Conservation (phyloP, 202 grass and related monocot species). For the Hordeum pubiflorum region DNA sequence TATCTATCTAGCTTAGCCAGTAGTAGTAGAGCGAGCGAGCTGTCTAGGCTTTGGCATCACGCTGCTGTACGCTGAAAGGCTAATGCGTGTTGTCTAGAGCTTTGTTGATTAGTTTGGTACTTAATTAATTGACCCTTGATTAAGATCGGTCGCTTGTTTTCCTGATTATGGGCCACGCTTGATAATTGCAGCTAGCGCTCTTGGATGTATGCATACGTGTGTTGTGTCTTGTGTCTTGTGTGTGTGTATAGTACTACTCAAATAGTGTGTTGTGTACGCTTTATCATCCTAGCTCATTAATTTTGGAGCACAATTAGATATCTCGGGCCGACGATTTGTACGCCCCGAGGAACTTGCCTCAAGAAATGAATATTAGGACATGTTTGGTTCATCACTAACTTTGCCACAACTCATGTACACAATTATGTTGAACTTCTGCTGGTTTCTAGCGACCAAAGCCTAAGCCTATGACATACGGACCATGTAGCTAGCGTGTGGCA, state of each 20-base stretch:
- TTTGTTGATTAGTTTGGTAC: slow-evolving; percentile 32
- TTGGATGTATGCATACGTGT: slow-evolving; percentile 10
- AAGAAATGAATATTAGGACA: background rate
- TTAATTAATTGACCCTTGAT: slow-evolving; percentile 18
- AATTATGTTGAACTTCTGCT: no score
- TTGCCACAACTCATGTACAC: no score
- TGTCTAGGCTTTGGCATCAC: slow-evolving; percentile 2
- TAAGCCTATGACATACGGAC: no score
- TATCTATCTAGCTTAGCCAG: background rate
- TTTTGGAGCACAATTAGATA: no score
- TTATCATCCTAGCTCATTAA: background rate
- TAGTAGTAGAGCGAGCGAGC: background rate
- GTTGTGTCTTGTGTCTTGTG: no score
- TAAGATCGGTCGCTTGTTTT: slow-evolving; percentile 8
- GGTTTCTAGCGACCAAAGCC: no score
- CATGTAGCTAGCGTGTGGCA: no score
- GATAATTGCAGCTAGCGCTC: slow-evolving; percentile 19
- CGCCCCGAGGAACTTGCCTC: background rate
- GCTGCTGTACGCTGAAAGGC: slow-evolving; percentile 32
- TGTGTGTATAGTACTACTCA: no score
- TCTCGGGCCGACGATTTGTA: background rate
- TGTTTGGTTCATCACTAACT: no score
- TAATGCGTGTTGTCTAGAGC: slow-evolving; percentile 31
- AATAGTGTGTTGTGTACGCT: background rate
- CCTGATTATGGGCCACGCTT: slow-evolving; percentile 1